Evolutionary conservation across 306 rosid genomes (phyloP).

Genomic region (Vigna angularis): DNA sequence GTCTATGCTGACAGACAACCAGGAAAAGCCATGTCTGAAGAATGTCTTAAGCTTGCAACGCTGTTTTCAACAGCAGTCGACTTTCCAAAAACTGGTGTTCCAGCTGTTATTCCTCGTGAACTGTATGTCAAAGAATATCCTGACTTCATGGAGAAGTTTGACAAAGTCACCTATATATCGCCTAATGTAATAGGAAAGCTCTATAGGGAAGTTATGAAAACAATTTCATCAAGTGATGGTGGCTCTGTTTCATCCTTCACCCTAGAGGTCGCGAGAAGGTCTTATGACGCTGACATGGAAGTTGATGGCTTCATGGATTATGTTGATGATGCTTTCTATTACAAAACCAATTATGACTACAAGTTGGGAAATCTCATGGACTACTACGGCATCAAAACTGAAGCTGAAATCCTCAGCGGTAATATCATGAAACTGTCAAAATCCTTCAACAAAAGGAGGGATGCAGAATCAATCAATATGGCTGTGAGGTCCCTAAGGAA

Average conservation of each 20-base stretch:
- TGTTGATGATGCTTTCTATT: slow-evolving; percentile 69
- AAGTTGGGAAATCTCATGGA: slow-evolving; percentile 82
- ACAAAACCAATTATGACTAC: slow-evolving; percentile 73
- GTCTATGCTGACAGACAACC: slow-evolving; percentile 66
- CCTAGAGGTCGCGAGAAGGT: slow-evolving; percentile 47
- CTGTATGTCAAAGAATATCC: slow-evolving; percentile 74
- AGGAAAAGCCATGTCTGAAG: slow-evolving; percentile 59
- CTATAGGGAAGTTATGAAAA: slow-evolving; percentile 62
- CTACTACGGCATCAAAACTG: slow-evolving; percentile 81
- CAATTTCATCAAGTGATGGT: slow-evolving; percentile 41
- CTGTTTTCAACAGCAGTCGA: slow-evolving; percentile 79
- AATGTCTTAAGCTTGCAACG: slow-evolving; percentile 67
- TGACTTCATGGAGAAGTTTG: slow-evolving; percentile 85
- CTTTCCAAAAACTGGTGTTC: slow-evolving; percentile 87
- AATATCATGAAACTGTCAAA: slow-evolving; percentile 65
- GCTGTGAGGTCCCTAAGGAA: slow-evolving; percentile 78
- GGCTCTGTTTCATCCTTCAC: slow-evolving; percentile 53
- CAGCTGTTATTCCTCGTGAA: slow-evolving; percentile 65
- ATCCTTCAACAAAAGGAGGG: slow-evolving; percentile 65
- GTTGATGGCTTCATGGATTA: slow-evolving; percentile 69
- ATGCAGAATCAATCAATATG: slow-evolving; percentile 61
- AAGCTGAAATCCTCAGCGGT: slow-evolving; percentile 81
- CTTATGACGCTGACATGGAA: slow-evolving; percentile 81
- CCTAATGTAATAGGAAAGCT: slow-evolving; percentile 74
- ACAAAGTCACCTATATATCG: slow-evolving; percentile 65